These are phyloP conservation scores for Ambrosia artemisiifolia DNA, from an alignment of 129 eudicot species.

Conservation along the genomic window DNA sequence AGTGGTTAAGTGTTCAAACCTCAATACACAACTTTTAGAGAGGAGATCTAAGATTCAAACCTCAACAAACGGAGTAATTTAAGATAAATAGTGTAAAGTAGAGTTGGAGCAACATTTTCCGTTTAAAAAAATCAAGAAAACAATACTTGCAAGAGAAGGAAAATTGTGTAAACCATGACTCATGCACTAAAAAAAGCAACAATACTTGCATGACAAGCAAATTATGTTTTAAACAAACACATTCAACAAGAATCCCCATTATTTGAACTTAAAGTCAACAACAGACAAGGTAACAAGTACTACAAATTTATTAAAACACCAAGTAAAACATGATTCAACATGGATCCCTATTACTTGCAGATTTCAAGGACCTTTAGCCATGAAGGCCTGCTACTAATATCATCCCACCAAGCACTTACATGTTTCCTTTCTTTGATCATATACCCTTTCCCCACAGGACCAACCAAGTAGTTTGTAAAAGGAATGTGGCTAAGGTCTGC, in stretches of 20 bases:
- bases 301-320: background rate
- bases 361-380: conserved; percentile 51
- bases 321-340: background rate
- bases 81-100: no score
- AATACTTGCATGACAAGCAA: background rate
- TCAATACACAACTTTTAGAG: no score
- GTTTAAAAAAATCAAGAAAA: no score
- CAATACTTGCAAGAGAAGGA: no score
- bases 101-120: no score
- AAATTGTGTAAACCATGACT: no score
- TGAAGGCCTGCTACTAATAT: conserved; percentile 67
- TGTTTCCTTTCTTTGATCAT: conserved; percentile 57
- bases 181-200: background rate
- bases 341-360: conserved; percentile 14
- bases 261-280: background rate
- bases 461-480: conserved; percentile 43
- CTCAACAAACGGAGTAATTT: no score
- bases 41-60: no score
- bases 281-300: background rate
- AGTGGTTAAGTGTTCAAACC: no score
- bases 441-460: conserved; percentile 35
- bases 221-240: conserved; percentile 5
- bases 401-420: conserved; percentile 87
- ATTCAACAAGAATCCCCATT: conserved; percentile 3
- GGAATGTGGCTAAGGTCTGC: conserved; percentile 75